phyloP scores from a whole-genome alignment of 257 asterid species.

The Coffea eugenioides region DNA sequence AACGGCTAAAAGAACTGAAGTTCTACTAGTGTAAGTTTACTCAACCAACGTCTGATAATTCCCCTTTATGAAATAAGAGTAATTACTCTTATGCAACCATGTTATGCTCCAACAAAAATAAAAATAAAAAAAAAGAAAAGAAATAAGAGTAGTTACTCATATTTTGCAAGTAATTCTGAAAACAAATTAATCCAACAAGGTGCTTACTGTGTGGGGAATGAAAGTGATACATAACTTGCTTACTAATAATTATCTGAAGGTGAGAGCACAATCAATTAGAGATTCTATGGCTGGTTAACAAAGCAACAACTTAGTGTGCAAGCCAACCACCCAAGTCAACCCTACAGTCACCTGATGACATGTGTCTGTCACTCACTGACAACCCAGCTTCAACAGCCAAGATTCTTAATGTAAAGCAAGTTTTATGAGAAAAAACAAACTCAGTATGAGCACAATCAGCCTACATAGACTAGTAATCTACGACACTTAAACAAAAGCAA shows the following conservation, averaged over 20 bases:
- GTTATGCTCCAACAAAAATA: too few relatives aligned
- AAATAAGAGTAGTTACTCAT: not conserved
- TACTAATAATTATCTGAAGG: not conserved
- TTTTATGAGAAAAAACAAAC: not conserved
- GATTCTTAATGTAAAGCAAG: not conserved
- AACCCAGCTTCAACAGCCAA: not conserved
- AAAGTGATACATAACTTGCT: not conserved
- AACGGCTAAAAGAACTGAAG: not conserved
- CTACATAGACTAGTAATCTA: not conserved
- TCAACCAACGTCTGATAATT: not conserved
- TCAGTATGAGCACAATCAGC: not conserved
- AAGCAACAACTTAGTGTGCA: not conserved
- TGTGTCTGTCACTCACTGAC: not conserved
- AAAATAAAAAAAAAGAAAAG: not conserved
- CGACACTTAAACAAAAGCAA: not conserved
- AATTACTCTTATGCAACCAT: too few relatives aligned
- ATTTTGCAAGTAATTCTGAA: not conserved
- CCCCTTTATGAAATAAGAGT: not conserved
- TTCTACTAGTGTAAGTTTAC: not conserved
- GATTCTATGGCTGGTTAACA: not conserved
- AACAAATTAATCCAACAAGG: not conserved
- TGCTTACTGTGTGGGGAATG: not conserved
- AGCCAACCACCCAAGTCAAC: not conserved
- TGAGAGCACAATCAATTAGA: not conserved
- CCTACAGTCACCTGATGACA: not conserved